Percentiles rank a stretch among this genome's conserved stretches.
These are phyloP conservation scores for Stenogyne calaminthoides DNA, from an alignment of 305 asterid species.

Conservation along the genomic window DNA sequence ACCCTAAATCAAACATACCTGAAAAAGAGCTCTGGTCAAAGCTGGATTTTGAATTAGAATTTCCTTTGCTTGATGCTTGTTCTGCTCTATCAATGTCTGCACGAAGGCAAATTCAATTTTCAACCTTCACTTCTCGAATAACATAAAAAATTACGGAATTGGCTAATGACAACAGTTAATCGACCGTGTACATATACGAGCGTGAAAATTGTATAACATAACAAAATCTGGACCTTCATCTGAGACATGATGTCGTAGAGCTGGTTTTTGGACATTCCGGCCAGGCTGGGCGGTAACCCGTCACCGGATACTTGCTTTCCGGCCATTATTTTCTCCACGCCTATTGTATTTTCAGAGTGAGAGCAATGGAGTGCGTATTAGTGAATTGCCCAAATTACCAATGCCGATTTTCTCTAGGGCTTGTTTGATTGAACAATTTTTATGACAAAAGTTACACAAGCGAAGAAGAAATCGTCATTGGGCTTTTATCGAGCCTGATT, in stretches of 20 bases:
- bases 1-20: slow-evolving; percentile 47
- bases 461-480: neutral
- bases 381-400: slow-evolving; percentile 16
- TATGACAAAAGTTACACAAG: neutral
- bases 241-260: slow-evolving; percentile 89
- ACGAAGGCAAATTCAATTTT: slow-evolving; percentile 26
- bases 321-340: slow-evolving; percentile 48
- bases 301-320: slow-evolving; percentile 77
- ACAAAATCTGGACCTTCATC: slow-evolving; percentile 65
- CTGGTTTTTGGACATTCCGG: slow-evolving; percentile 89
- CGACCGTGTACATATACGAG: slow-evolving; percentile 1
- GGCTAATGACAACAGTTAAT: slow-evolving; percentile 6
- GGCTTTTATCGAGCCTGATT: neutral
- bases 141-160: neutral
- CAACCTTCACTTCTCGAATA: slow-evolving; percentile 5
- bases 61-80: slow-evolving; percentile 87
- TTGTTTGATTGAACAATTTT: slow-evolving; percentile 33
- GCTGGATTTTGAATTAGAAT: slow-evolving; percentile 86
- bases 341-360: slow-evolving; percentile 13
- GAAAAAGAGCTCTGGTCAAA: slow-evolving; percentile 87
- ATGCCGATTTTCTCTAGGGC: slow-evolving; percentile 30
- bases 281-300: slow-evolving; percentile 60
- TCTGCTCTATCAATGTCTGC: slow-evolving; percentile 82
- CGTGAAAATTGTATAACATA: neutral
- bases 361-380: slow-evolving; percentile 13